Conservation (phyloP, 192 early-diverging fungal genomes). For the Backusella morwellensis region DNA sequence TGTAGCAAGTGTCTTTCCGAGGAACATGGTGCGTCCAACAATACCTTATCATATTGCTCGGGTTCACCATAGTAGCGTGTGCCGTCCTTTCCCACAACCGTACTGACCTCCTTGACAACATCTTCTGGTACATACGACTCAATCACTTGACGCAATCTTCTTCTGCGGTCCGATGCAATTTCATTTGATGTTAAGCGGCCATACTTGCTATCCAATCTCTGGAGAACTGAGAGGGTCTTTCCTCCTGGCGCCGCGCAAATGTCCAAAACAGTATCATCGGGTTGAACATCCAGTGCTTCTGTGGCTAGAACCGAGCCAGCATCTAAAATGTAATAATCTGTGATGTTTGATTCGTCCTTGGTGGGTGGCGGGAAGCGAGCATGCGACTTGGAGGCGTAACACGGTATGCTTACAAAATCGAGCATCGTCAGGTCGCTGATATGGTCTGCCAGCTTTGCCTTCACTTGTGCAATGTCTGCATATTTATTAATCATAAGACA, state of each 20-base stretch:
- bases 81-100: slow-evolving; percentile 17
- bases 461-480: neutral
- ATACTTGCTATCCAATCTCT: slow-evolving; percentile 31
- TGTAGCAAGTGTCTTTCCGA: slow-evolving; percentile 52
- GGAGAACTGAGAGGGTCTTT: slow-evolving; percentile 46
- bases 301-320: slow-evolving; percentile 81
- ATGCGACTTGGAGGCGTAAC: slow-evolving; percentile 7
- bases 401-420: slow-evolving; percentile 22
- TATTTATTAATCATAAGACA: slow-evolving; percentile 35
- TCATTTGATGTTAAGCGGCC: slow-evolving; percentile 47
- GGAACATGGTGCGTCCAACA: slow-evolving; percentile 56
- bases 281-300: slow-evolving; percentile 68
- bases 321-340: slow-evolving; percentile 59
- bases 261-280: slow-evolving; percentile 82
- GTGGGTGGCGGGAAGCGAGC: slow-evolving; percentile 30
- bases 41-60: slow-evolving; percentile 40
- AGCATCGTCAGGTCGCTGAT: slow-evolving; percentile 8
- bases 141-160: slow-evolving; percentile 43
- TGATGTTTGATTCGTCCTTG: slow-evolving; percentile 26
- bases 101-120: slow-evolving; percentile 18
- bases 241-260: slow-evolving; percentile 57
- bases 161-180: slow-evolving; percentile 35
- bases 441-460: neutral
- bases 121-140: slow-evolving; percentile 40
- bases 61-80: slow-evolving; percentile 17